Evolutionary conservation across 345 rosid genomes (phyloP).

Genomic region (Eucalyptus marginata): DNA sequence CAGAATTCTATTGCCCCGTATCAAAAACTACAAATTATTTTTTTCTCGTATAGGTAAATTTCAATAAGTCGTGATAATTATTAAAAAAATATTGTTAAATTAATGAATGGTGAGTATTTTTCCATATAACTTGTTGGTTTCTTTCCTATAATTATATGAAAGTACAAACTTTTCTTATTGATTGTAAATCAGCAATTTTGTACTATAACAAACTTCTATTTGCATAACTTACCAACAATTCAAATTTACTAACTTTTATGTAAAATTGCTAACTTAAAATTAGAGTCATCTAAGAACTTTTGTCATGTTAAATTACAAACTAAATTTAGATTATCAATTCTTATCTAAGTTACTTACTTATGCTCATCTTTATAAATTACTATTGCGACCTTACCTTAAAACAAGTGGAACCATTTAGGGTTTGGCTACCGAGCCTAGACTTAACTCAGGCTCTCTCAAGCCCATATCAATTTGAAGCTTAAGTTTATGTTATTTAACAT

Average conservation of each 20-base stretch:
- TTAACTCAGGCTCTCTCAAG: accelerated
- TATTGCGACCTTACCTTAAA: accelerated
- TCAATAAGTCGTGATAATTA: neutral
- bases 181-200: neutral
- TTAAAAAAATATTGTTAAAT: neutral
- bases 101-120: neutral
- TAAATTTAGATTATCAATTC: neutral
- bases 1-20: neutral
- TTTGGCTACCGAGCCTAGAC: too few species aligned
- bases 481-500: too few species aligned
- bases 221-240: neutral
- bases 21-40: neutral
- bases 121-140: neutral
- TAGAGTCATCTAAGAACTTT: neutral
- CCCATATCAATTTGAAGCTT: accelerated
- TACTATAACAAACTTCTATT: neutral
- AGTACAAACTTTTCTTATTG: neutral
- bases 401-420: neutral
- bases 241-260: neutral
- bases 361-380: neutral
- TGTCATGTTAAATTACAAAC: neutral
- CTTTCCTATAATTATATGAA: neutral
- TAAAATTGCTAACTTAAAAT: neutral
- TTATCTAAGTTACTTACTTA: neutral
- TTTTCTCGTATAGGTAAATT: neutral